Conservation (phyloP, 768 basidiomycete genomes). For the Goffeauzyma gilvescens region DNA sequence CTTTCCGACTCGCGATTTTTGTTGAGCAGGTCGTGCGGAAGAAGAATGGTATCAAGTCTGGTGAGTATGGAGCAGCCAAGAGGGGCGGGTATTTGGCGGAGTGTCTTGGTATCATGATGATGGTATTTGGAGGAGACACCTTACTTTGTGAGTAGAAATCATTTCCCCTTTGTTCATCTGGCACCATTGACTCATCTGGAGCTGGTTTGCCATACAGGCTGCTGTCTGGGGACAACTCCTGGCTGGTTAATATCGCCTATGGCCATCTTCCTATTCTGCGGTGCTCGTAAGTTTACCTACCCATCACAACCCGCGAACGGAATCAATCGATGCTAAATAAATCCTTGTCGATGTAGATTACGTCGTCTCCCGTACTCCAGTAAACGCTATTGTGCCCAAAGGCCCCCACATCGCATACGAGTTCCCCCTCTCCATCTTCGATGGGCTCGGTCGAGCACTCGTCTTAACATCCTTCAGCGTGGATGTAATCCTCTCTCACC, state of each 20-base stretch:
- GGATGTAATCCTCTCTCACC: slow-evolving; percentile 43
- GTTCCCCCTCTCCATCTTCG: slow-evolving; percentile 46
- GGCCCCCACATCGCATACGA: slow-evolving; percentile 45
- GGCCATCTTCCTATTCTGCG: slow-evolving; percentile 45
- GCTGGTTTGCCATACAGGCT: slow-evolving; percentile 9
- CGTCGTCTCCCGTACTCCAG: slow-evolving; percentile 22
- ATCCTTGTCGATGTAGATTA: slow-evolving; percentile 19
- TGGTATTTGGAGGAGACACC: slow-evolving; percentile 30
- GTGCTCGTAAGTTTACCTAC: slow-evolving; percentile 41
- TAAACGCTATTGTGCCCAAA: slow-evolving; percentile 44
- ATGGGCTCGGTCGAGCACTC: slow-evolving; percentile 59
- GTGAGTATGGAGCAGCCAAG: slow-evolving; percentile 8
- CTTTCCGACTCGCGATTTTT: slow-evolving; percentile 7
- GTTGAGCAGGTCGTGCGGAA: slow-evolving; percentile 10
- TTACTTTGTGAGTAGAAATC: slow-evolving; percentile 20
- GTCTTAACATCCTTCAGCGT: slow-evolving; percentile 63
- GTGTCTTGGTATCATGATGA: slow-evolving; percentile 19
- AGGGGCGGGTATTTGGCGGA: slow-evolving; percentile 20
- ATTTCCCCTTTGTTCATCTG: background rate
- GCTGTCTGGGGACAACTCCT: slow-evolving; percentile 36
- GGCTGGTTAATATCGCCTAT: slow-evolving; percentile 65
- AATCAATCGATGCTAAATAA: background rate
- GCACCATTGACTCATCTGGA: background rate
- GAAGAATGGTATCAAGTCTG: slow-evolving; percentile 4
- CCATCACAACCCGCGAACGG: background rate